phyloP scores from a whole-genome alignment of 352 stramenopile genomes.

The Phytophthora pluvialis region DNA sequence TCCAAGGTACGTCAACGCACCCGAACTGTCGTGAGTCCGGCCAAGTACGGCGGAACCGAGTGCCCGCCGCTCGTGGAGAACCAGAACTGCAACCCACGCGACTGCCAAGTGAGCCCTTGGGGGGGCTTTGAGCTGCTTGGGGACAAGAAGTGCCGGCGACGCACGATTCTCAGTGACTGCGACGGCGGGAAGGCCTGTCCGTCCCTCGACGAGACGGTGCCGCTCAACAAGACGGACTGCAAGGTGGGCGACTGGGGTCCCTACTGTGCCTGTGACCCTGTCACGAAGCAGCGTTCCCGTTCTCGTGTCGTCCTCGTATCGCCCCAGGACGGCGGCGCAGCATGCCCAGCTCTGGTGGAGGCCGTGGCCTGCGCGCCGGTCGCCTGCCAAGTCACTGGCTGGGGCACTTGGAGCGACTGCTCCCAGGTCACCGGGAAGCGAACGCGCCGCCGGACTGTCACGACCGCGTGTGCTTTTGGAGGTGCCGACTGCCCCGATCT shows the following conservation, averaged over 20 bases:
- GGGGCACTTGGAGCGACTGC: constrained; percentile 54
- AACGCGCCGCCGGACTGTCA: constrained; percentile 46
- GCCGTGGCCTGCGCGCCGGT: constrained; percentile 45
- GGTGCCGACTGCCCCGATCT: constrained; percentile 47
- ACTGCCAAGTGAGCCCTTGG: constrained; percentile 68
- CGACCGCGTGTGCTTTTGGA: constrained; percentile 32
- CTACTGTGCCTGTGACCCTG: constrained; percentile 45
- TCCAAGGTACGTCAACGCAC: constrained; percentile 48
- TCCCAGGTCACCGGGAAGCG: constrained; percentile 44
- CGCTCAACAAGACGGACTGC: constrained; percentile 50
- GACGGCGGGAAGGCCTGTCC: constrained; percentile 57
- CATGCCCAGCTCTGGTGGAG: constrained; percentile 49
- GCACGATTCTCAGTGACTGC: constrained; percentile 38
- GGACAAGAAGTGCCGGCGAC: constrained; percentile 49
- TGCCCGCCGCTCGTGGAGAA: constrained; percentile 52
- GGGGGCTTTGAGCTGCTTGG: constrained; percentile 49
- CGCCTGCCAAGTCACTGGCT: constrained; percentile 57
- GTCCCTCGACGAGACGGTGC: constrained; percentile 47
- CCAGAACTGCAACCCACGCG: constrained; percentile 69
- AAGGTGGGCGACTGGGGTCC: constrained; percentile 51
- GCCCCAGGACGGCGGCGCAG: constrained; percentile 53
- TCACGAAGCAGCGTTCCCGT: constrained; percentile 51
- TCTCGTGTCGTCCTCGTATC: constrained; percentile 46
- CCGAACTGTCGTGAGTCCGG: constrained; percentile 45
- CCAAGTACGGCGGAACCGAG: constrained; percentile 51